A percentile compares a stretch with the other conserved stretches of the same genome.
Evolutionary conservation across 148 eudicot genomes (phyloP).

Genomic region (Euryodendron excelsum): DNA sequence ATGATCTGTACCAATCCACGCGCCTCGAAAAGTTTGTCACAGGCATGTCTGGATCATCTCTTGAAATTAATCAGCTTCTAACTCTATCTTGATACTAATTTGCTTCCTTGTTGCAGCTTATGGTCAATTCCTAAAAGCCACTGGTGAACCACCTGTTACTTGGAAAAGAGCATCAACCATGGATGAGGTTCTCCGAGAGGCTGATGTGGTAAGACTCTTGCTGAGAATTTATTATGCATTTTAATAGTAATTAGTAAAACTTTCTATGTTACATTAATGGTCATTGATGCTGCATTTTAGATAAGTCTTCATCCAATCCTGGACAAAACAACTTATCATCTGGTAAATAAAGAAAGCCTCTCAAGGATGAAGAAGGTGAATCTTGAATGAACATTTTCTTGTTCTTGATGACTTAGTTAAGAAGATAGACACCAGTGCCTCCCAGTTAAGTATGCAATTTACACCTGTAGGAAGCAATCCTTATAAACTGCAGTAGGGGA

Average conservation of each 20-base stretch:
- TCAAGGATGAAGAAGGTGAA: constrained; percentile 89
- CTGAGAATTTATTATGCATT: neutral
- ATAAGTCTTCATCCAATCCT: constrained; percentile 91
- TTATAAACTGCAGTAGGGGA: constrained; percentile 93
- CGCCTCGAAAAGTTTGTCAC: constrained; percentile 96
- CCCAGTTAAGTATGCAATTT: constrained; percentile 10
- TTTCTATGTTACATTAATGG: neutral
- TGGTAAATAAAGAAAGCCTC: constrained; percentile 87
- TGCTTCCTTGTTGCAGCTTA: constrained; percentile 57
- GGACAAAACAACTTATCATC: constrained; percentile 97
- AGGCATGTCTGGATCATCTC: constrained; percentile 38
- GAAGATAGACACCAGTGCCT: neutral
- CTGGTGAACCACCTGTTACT: constrained; percentile 88
- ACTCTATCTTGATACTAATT: neutral
- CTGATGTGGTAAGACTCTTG: constrained; percentile 62
- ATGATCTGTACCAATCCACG: constrained; percentile 88
- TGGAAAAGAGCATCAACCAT: constrained; percentile 91
- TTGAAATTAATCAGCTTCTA: neutral
- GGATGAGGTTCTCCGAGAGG: constrained; percentile 93
- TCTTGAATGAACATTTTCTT: neutral
- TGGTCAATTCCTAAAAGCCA: constrained; percentile 87
- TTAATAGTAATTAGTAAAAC: neutral
- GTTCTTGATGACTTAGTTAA: neutral
- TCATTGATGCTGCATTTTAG: constrained; percentile 33
- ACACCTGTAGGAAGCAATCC: constrained; percentile 74